These are phyloP conservation scores for Gnomoniopsis sp. DNA, from an alignment of 2,329 filamentous ascomycete genomes.

Conservation along the genomic window DNA sequence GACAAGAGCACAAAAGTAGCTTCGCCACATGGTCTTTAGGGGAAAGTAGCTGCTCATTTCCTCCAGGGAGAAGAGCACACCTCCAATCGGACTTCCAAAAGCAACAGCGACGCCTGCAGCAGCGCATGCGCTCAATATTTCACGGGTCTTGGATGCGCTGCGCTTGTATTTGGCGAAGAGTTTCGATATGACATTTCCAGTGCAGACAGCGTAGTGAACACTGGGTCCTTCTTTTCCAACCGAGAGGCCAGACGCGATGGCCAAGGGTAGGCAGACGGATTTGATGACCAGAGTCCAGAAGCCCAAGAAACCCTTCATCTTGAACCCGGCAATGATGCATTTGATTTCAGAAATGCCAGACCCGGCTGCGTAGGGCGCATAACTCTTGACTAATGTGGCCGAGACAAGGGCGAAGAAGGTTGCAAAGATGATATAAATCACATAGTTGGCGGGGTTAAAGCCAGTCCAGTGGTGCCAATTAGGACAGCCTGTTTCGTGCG, in stretches of 20 bases:
- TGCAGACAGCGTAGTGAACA: constrained; percentile 98
- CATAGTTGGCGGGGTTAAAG: constrained; percentile 75
- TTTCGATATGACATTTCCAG: constrained; percentile 91
- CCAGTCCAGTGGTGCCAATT: constrained; percentile 90
- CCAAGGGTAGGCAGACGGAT: constrained; percentile 82
- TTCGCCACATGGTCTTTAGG: constrained; percentile 95
- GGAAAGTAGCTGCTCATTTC: constrained; percentile 98
- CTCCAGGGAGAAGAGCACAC: constrained; percentile 93
- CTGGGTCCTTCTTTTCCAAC: constrained; percentile 97
- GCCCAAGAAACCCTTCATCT: constrained; percentile 97
- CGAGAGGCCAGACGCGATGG: constrained; percentile 89
- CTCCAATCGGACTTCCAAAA: constrained; percentile 95
- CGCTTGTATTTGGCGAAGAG: constrained; percentile 89
- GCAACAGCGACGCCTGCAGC: constrained; percentile 94
- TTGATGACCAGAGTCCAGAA: constrained; percentile 92
- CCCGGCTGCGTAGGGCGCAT: constrained; percentile 92
- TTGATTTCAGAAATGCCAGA: constrained; percentile 99
- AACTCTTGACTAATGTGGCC: constrained; percentile 81
- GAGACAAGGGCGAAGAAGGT: constrained; percentile 77
- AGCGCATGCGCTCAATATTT: constrained; percentile 91
- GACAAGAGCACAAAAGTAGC: constrained; percentile 95
- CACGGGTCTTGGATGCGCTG: constrained; percentile 90
- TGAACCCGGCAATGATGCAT: constrained; percentile 96
- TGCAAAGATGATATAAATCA: constrained; percentile 85
- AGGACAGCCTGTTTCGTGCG: constrained; percentile 60